Evolutionary conservation across 164 flowering plant genomes (phyloP).

Genomic region (Akebia trifoliata): DNA sequence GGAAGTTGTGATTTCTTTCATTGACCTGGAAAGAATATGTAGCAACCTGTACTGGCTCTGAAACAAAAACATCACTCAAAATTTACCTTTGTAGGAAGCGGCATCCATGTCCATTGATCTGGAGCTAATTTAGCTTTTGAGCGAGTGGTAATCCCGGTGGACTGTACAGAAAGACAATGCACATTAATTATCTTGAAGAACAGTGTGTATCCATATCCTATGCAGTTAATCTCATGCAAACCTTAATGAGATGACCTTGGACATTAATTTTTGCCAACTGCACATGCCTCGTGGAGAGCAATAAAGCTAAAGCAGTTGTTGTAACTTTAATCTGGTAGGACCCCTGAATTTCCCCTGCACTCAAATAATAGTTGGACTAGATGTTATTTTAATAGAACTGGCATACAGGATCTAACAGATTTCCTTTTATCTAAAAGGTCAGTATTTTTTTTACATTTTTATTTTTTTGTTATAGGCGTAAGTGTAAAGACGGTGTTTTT

Average conservation of each 20-base stretch:
- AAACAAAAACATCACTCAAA: background rate
- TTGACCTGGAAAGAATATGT: background rate
- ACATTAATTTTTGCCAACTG: constrained; percentile 61
- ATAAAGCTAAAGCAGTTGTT: constrained; percentile 78
- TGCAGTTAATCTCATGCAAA: constrained; percentile 17
- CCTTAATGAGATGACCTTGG: constrained; percentile 76
- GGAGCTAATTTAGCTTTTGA: constrained; percentile 79
- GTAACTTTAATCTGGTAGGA: constrained; percentile 89
- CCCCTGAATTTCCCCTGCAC: constrained; percentile 86
- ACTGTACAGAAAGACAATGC: constrained; percentile 32
- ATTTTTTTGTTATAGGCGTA: too few species aligned
- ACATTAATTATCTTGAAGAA: background rate
- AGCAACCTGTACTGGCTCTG: background rate
- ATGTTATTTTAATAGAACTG: background rate
- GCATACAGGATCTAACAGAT: background rate
- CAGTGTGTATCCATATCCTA: background rate
- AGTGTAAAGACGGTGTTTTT: too few species aligned
- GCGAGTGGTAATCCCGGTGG: constrained; percentile 79
- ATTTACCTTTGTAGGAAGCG: constrained; percentile 83
- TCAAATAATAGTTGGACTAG: constrained; percentile 1
- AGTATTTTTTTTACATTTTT: too few species aligned
- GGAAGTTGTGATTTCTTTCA: background rate
- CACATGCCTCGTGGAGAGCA: constrained; percentile 64
- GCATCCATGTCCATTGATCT: constrained; percentile 79
- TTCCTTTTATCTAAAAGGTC: background rate